Evolutionary conservation across 495 filamentous ascomycete species (phyloP), one percentile per base, ranked within the genome.

Genomic region (Tuber magnatum): DNA sequence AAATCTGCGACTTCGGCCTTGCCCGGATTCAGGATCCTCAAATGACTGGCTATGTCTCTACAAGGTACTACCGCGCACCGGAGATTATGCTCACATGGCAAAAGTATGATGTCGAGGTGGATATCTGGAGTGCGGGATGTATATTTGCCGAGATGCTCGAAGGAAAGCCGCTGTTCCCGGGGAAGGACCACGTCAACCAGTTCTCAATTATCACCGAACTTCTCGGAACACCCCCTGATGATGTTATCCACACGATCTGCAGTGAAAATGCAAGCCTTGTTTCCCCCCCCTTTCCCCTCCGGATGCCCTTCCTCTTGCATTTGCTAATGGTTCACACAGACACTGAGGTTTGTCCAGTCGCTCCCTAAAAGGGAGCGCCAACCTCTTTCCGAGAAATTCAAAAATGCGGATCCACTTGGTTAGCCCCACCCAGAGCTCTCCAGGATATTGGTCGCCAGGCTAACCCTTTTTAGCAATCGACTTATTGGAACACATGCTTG

Each of bases 81-180:
- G 95, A 99, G 85, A 99, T 99, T 83, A 99, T 99, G 95, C 93
- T 99, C 81, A 99, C 95, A 68, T 99, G 95, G 95, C 95, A 99
- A 84, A 99, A 98, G 85, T 99, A 99, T 85, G 95, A 99, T 81
- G 93, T 97, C 68, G 96, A 98, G 86, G 95, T 99, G 71, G 95
- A 99, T 84, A 97, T 99, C 81, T 99, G 95, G 95, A 97, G 94
- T 82, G 94, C 96, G 16, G 95, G 94, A 73, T 99, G 95, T 85
- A 99, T 99, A 81, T 99, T 99, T 82, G 95, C 95, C 70, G 95
- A 99, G 85, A 99, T 99, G 95, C 86, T 99, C 76, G 94, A 98
- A 85, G 96, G 96, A 76, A 98, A 98, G 86, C 95, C 95, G 48
- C 86, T 99, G 7, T 99, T 99, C 88, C 95, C 96, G 1, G 95